Conservation (phyloP, 306 rosid genomes). For the Senna tora region DNA sequence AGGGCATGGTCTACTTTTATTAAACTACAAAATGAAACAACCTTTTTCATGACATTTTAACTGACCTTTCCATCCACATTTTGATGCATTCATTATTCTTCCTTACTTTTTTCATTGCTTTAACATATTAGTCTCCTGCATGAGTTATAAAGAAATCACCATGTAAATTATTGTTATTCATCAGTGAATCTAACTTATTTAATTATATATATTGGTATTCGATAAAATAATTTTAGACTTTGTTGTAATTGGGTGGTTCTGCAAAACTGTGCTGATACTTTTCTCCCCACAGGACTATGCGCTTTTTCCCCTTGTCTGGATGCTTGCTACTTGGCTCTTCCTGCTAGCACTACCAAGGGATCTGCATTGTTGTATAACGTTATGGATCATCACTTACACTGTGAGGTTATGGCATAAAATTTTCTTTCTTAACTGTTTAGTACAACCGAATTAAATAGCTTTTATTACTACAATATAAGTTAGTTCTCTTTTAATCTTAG, state of each 20-base stretch:
- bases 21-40: not conserved
- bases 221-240: not conserved
- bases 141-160: constrained; percentile 20
- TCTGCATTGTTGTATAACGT: constrained; percentile 84
- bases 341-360: constrained; percentile 85
- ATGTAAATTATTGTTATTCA: not conserved
- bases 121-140: not conserved
- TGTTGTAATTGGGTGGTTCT: constrained; percentile 17
- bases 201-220: not conserved
- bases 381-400: constrained; percentile 81
- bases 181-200: not conserved
- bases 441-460: constrained; percentile 26
- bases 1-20: not conserved
- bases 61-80: not conserved
- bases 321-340: constrained; percentile 90
- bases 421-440: constrained; percentile 26
- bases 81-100: constrained; percentile 6
- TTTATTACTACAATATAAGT: constrained; percentile 11
- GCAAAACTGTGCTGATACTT: constrained; percentile 19
- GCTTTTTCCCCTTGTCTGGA: constrained; percentile 84
- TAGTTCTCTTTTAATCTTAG: constrained; percentile 24
- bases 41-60: not conserved
- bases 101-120: not conserved
- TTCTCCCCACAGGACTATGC: constrained; percentile 68
- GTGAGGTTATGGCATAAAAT: constrained; percentile 71